These are phyloP conservation scores for Fraxinus americana DNA, from an alignment of 257 asterid genomes.

Conservation along the genomic window DNA sequence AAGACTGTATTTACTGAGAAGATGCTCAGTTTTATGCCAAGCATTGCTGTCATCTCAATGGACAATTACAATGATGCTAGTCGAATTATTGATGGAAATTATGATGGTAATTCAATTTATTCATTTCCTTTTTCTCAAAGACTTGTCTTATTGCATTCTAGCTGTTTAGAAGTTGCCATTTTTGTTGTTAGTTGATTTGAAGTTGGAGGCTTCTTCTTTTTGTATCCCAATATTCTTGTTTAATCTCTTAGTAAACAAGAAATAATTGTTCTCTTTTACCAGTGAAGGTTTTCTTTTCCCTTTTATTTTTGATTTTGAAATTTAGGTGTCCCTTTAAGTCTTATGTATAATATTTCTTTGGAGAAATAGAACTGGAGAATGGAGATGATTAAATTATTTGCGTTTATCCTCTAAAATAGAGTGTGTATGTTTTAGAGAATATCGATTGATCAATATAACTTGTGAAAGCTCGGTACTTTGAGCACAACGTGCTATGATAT, in stretches of 20 bases:
- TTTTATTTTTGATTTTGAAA: background rate
- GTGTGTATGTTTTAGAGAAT: constrained; percentile 2
- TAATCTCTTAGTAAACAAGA: background rate
- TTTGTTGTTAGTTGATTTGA: constrained; percentile 14
- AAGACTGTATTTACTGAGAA: constrained; percentile 75
- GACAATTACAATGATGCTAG: constrained; percentile 96
- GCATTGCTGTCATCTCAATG: constrained; percentile 93
- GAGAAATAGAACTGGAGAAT: background rate
- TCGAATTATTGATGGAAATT: constrained; percentile 94
- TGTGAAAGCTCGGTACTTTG: background rate
- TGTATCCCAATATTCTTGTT: background rate
- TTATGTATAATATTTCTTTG: background rate
- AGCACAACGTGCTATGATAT: background rate
- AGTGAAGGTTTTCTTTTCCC: background rate
- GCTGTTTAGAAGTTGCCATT: constrained; percentile 20
- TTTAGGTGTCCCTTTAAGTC: background rate
- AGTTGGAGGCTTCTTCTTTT: constrained; percentile 16
- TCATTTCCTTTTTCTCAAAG: constrained; percentile 1
- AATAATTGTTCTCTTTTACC: background rate
- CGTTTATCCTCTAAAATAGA: background rate
- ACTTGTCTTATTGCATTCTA: constrained; percentile 5
- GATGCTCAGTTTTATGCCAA: constrained; percentile 84
- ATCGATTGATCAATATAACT: background rate
- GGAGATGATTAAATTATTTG: background rate
- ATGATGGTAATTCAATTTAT: constrained; percentile 58